A percentile compares a stretch with the other conserved stretches of the same genome.
Evolutionary conservation across 768 basidiomycete genomes (phyloP).

Genomic region (Boletus fagicola): DNA sequence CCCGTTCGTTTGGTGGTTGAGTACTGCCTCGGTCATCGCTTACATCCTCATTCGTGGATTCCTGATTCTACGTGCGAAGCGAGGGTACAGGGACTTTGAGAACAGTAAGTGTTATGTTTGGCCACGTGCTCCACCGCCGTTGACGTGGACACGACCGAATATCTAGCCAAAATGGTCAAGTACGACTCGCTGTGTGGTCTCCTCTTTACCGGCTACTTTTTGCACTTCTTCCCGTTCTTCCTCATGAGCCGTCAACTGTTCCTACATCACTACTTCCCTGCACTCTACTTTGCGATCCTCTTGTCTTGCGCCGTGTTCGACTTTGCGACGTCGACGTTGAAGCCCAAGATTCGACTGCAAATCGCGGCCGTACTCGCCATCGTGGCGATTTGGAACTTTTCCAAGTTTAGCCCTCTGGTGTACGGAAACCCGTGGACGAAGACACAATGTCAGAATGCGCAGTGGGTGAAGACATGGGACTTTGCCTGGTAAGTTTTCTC

Average conservation of each 20-base stretch:
- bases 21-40: slow-evolving; percentile 63
- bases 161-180: slow-evolving; percentile 79
- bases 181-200: slow-evolving; percentile 91
- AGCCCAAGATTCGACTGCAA: slow-evolving; percentile 75
- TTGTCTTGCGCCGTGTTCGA: slow-evolving; percentile 79
- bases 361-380: slow-evolving; percentile 73
- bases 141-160: slow-evolving; percentile 1
- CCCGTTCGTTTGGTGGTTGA: slow-evolving; percentile 89
- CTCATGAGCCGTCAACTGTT: slow-evolving; percentile 97
- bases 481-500: slow-evolving; percentile 69
- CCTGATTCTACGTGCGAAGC: slow-evolving; percentile 83
- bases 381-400: slow-evolving; percentile 75
- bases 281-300: slow-evolving; percentile 90
- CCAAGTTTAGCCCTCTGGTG: slow-evolving; percentile 72
- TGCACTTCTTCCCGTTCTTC: slow-evolving; percentile 98
- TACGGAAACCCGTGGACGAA: slow-evolving; percentile 92
- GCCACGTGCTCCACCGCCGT: background rate
- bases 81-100: slow-evolving; percentile 90
- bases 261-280: slow-evolving; percentile 97
- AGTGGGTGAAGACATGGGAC: slow-evolving; percentile 95
- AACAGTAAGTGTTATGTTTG: slow-evolving; percentile 58
- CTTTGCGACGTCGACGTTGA: slow-evolving; percentile 72
- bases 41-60: slow-evolving; percentile 74
- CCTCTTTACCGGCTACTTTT: slow-evolving; percentile 85
- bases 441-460: slow-evolving; percentile 66